A percentile compares a stretch with the other conserved stretches of the same genome.
These are phyloP conservation scores for Fusarium agapanthi DNA, from an alignment of 2,329 filamentous ascomycete genomes.

Conservation along the genomic window DNA sequence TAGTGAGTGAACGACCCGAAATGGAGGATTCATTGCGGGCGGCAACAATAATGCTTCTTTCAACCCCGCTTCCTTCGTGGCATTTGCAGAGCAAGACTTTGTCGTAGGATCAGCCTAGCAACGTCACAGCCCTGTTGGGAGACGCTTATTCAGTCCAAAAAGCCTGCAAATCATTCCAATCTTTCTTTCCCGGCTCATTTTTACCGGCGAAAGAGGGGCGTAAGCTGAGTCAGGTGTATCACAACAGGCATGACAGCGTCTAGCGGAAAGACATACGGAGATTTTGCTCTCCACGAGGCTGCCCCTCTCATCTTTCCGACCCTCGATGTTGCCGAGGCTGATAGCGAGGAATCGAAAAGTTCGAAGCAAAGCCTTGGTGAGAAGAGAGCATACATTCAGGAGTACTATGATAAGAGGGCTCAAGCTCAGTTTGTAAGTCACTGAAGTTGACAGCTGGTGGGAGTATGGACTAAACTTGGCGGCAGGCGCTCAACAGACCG, in stretches of 20 bases:
- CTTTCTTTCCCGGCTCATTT: background rate
- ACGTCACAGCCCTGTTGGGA: background rate
- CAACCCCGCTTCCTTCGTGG: background rate
- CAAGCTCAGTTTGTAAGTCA: conserved; percentile 15
- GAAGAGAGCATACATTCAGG: background rate
- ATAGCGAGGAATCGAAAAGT: conserved; percentile 4
- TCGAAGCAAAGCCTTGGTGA: background rate
- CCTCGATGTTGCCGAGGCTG: background rate
- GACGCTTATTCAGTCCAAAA: background rate
- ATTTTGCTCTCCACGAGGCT: conserved; percentile 54
- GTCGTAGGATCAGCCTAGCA: background rate
- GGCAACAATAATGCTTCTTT: background rate
- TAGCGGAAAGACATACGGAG: conserved; percentile 14
- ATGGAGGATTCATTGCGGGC: background rate
- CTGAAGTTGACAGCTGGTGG: fast-evolving
- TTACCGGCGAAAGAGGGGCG: background rate
- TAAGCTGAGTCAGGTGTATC: conserved; percentile 3
- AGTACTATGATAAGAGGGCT: conserved; percentile 6
- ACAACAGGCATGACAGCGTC: background rate
- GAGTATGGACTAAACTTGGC: background rate
- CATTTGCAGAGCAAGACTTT: background rate
- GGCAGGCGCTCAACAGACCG: background rate
- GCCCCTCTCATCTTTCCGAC: conserved; percentile 51
- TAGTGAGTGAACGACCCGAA: background rate
- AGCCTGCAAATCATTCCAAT: background rate